These are phyloP conservation scores for Aspergillus fijiensis DNA, from an alignment of 2,329 filamentous ascomycete species.

Conservation along the genomic window DNA sequence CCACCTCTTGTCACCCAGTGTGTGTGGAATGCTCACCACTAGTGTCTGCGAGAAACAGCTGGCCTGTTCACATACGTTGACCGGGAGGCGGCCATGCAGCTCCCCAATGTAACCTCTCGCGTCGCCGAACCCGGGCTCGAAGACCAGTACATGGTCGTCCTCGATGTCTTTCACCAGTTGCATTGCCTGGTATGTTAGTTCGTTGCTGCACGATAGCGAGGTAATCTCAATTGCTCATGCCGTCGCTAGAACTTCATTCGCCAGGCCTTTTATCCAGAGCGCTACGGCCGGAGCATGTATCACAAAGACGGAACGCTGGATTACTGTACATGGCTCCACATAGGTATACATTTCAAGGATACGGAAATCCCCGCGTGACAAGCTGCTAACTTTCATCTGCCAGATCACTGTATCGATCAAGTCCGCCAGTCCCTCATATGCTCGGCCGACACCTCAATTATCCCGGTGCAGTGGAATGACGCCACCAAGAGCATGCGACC, in stretches of 20 bases:
- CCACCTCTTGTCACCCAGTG: background rate
- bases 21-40: background rate
- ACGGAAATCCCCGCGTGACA: background rate
- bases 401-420: background rate
- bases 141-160: background rate
- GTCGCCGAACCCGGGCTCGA: background rate
- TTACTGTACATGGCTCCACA: background rate
- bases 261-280: background rate
- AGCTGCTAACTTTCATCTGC: too few relatives aligned
- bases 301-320: background rate
- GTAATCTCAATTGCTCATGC: too few relatives aligned
- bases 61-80: background rate
- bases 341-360: background rate
- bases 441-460: background rate
- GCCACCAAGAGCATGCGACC: background rate
- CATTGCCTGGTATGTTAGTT: background rate
- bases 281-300: background rate
- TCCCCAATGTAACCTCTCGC: background rate
- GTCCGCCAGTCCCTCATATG: background rate
- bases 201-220: too few relatives aligned
- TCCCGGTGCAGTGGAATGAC: background rate
- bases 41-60: background rate
- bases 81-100: background rate
- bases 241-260: background rate
- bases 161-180: background rate